phyloP scores from a whole-genome alignment of 345 rosid genomes.

The Citrus trifoliata region DNA sequence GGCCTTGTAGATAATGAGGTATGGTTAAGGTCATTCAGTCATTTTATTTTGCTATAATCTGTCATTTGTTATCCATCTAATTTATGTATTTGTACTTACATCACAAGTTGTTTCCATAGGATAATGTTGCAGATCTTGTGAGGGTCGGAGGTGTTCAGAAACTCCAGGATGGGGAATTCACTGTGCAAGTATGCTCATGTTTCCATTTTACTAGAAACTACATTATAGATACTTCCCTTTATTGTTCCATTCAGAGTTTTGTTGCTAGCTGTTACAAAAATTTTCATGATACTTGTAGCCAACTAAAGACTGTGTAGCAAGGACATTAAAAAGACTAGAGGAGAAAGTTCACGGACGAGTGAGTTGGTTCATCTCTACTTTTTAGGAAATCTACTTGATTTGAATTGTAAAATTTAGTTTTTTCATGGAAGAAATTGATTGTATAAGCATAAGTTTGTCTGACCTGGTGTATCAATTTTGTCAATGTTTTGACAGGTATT shows the following conservation, averaged over 20 bases:
- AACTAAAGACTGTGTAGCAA: constrained; percentile 66
- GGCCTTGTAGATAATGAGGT: constrained; percentile 86
- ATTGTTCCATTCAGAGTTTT: not conserved
- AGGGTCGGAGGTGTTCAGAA: constrained; percentile 56
- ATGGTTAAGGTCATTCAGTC: not conserved
- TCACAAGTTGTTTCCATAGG: constrained; percentile 29
- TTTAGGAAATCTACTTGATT: not conserved
- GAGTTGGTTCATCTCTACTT: constrained; percentile 22
- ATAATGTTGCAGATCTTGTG: constrained; percentile 60
- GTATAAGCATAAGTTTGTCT: not conserved
- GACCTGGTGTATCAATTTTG: not conserved
- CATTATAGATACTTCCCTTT: not conserved
- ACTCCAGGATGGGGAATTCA: constrained; percentile 62
- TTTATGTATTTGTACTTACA: not conserved
- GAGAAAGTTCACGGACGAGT: constrained; percentile 65
- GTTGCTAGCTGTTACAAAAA: not conserved
- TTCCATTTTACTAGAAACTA: not conserved
- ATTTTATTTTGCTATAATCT: not conserved
- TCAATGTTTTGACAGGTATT: constrained; percentile 37
- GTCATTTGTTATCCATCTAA: not conserved
- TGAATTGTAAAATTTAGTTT: not conserved
- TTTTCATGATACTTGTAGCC: constrained; percentile 36
- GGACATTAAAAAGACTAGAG: constrained; percentile 67
- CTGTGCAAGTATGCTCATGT: constrained; percentile 44
- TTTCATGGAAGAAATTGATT: not conserved